Conservation (phyloP, 2,329 filamentous ascomycete genomes). For the Herpotrichia juniperi region DNA sequence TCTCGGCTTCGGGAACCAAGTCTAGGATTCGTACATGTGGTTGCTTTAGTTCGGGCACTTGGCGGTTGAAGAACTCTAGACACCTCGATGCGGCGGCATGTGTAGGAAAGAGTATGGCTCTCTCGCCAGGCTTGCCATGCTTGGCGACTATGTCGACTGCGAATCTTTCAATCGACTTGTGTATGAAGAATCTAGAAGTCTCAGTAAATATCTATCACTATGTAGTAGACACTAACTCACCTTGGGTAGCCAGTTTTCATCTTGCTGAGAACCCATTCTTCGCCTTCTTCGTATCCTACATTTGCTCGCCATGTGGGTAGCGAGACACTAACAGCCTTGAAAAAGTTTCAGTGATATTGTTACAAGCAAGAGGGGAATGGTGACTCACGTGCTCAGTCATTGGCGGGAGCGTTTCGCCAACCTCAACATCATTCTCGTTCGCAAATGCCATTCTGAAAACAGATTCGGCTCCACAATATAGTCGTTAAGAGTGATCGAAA, state of each 20-base stretch:
- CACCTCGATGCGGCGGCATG: conserved; percentile 73
- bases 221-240: conserved; percentile 59
- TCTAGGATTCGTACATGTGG: conserved; percentile 63
- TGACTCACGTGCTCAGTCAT: conserved; percentile 48
- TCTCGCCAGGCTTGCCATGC: conserved; percentile 66
- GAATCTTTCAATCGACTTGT: conserved; percentile 79
- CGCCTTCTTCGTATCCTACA: conserved; percentile 90
- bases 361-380: conserved; percentile 5
- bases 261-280: conserved; percentile 81
- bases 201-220: conserved; percentile 8
- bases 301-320: conserved; percentile 92
- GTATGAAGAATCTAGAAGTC: conserved; percentile 79
- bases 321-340: conserved; percentile 91
- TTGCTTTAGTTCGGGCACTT: conserved; percentile 59
- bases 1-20: conserved; percentile 66
- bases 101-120: conserved; percentile 85
- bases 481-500: conserved; percentile 4
- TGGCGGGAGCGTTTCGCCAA: conserved; percentile 46
- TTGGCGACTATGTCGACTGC: conserved; percentile 69
- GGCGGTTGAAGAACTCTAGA: conserved; percentile 70
- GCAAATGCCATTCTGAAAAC: conserved; percentile 31
- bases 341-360: conserved; percentile 19
- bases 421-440: conserved; percentile 29
- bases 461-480: background rate
- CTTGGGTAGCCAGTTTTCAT: conserved; percentile 92